Percentiles rank a stretch among this genome's conserved stretches.
Conservation (phyloP, 495 filamentous ascomycete species). For the Chlorociboria aeruginascens region DNA sequence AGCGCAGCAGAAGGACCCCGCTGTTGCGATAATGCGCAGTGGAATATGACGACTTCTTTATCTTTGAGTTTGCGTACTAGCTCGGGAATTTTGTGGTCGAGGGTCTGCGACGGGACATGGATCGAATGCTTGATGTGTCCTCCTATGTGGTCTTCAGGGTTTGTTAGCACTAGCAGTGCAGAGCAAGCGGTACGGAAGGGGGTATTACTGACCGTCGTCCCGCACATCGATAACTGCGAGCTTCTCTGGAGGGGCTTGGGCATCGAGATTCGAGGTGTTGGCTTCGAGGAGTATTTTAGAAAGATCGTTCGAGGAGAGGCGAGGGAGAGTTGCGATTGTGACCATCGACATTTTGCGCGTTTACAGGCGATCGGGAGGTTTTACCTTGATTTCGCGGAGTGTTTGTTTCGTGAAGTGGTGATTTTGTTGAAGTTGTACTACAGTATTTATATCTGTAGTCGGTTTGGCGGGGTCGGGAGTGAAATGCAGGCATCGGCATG, state of each 20-base stretch:
- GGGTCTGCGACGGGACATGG: conserved; percentile 60
- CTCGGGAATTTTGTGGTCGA: conserved; percentile 68
- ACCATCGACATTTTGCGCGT: conserved; percentile 37
- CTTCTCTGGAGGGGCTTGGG: conserved; percentile 22
- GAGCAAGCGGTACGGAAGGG: not conserved
- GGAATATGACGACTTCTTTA: conserved; percentile 81
- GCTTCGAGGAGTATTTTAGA: conserved; percentile 36
- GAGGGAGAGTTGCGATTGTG: conserved; percentile 48
- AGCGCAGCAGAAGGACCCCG: conserved; percentile 63
- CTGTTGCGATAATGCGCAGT: conserved; percentile 90
- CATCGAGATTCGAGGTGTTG: conserved; percentile 21
- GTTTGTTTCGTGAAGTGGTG: not conserved
- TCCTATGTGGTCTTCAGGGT: conserved; percentile 67
- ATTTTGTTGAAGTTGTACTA: no score
- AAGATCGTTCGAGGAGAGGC: conserved; percentile 51
- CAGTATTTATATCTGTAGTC: no score
- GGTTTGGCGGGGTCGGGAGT: not conserved
- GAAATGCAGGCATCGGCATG: not conserved
- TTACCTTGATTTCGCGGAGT: no score
- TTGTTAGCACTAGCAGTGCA: not conserved
- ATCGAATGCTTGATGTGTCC: conserved; percentile 74
- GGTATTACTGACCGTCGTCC: conserved; percentile 47
- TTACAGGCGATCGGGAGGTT: not conserved
- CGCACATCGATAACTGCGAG: conserved; percentile 83
- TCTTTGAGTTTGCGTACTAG: conserved; percentile 67